These are phyloP conservation scores for Leishmania lainsoni DNA, from an alignment of 208 protist species.

Conservation along the genomic window DNA sequence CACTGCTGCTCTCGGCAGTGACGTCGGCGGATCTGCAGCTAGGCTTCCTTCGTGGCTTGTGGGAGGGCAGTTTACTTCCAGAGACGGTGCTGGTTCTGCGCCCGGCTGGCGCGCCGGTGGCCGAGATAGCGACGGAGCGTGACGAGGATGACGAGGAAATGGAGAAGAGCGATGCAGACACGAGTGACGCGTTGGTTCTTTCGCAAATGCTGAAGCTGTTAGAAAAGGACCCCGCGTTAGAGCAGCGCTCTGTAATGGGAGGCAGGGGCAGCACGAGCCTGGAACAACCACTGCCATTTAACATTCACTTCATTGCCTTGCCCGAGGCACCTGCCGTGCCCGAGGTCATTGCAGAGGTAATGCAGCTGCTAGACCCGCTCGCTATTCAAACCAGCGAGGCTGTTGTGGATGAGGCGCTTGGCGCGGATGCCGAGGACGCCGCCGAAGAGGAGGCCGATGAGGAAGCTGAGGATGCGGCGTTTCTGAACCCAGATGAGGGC, in stretches of 20 bases:
- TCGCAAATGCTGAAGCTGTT: conserved; percentile 21
- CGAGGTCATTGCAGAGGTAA: conserved; percentile 46
- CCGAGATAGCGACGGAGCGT: neutral
- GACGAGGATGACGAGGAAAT: conserved; percentile 37
- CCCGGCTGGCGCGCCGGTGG: neutral
- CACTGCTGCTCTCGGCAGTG: conserved; percentile 58
- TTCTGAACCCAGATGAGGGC: conserved; percentile 51
- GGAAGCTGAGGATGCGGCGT: conserved; percentile 63
- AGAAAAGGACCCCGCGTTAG: neutral
- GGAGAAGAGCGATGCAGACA: neutral
- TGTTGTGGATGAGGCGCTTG: conserved; percentile 42
- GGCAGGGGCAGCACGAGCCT: neutral
- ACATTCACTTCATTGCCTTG: conserved; percentile 39
- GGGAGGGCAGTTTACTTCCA: conserved; percentile 22
- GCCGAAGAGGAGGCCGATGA: conserved; percentile 56
- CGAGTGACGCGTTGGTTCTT: conserved; percentile 17
- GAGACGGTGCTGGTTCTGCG: conserved; percentile 31
- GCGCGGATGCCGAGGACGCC: conserved; percentile 55
- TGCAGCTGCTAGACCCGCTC: conserved; percentile 52
- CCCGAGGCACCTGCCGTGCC: conserved; percentile 13
- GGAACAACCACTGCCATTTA: conserved; percentile 10
- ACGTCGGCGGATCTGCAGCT: conserved; percentile 11
- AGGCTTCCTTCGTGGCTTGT: conserved; percentile 12
- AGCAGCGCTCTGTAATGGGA: conserved; percentile 7
- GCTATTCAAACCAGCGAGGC: conserved; percentile 51